Percentiles rank a stretch among this genome's conserved stretches.
phyloP scores from a whole-genome alignment of 2,329 filamentous ascomycete species.

The Aspergillus nomiae region DNA sequence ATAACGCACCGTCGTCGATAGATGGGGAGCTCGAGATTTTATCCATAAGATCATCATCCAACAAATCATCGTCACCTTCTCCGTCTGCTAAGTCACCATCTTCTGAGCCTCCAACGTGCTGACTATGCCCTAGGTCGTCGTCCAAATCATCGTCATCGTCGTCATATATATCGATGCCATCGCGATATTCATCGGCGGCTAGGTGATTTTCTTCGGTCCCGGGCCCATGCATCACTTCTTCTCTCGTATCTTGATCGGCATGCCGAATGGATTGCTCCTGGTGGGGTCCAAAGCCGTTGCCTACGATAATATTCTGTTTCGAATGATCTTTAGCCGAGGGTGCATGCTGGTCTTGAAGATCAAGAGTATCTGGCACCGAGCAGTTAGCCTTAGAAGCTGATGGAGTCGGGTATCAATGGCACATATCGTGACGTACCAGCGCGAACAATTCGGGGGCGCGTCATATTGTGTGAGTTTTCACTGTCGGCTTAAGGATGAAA shows the following conservation, averaged over 20 bases:
- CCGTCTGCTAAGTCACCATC: conserved; percentile 63
- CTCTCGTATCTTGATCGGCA: conserved; percentile 73
- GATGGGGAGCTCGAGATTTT: conserved; percentile 98
- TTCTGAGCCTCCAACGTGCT: conserved; percentile 30
- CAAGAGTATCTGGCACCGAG: conserved; percentile 74
- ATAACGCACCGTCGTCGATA: conserved; percentile 83
- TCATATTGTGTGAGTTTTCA: conserved; percentile 31
- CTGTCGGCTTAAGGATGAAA: conserved; percentile 12
- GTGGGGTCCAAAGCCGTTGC: conserved; percentile 68
- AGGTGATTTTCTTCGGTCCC: conserved; percentile 60
- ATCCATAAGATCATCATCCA: conserved; percentile 96
- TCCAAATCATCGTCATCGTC: conserved; percentile 38
- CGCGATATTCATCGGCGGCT: conserved; percentile 34
- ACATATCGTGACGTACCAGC: conserved; percentile 40
- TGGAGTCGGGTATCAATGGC: neutral
- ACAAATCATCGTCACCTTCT: conserved; percentile 66
- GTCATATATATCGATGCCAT: conserved; percentile 35
- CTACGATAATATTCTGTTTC: conserved; percentile 55
- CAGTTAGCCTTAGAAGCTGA: neutral
- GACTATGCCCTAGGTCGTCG: conserved; percentile 23
- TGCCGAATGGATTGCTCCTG: conserved; percentile 83
- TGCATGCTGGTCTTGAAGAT: conserved; percentile 80
- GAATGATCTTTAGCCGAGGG: conserved; percentile 84
- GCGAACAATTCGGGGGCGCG: conserved; percentile 48
- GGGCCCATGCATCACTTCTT: conserved; percentile 69